Conservation (phyloP, 1,284 basidiomycete species). For the Rhodofomes roseus region DNA sequence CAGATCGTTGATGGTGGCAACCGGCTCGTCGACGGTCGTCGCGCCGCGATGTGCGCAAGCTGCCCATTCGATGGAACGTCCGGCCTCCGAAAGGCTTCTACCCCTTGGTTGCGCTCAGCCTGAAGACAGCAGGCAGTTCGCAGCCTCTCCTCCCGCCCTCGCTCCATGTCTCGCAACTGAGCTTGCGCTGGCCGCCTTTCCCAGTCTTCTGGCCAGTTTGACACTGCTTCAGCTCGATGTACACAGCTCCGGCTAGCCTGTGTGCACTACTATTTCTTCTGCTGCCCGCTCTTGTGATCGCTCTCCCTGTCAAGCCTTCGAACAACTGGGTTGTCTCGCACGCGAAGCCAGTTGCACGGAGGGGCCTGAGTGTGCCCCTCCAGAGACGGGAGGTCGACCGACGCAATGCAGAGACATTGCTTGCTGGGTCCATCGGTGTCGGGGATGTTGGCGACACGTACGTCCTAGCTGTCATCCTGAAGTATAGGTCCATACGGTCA, state of each 20-base stretch:
- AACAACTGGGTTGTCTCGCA: not conserved
- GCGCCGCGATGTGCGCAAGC: not conserved
- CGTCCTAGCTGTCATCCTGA: not conserved
- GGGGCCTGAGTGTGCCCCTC: slow-evolving; percentile 4
- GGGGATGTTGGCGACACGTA: slow-evolving; percentile 10
- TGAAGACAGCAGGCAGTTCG: not conserved
- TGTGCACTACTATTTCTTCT: not conserved
- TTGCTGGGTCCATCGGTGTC: slow-evolving; percentile 8
- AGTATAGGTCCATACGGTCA: not conserved
- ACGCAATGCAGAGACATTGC: slow-evolving; percentile 4
- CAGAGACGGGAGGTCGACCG: not conserved
- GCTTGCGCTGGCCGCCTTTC: not conserved
- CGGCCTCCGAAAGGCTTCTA: not conserved
- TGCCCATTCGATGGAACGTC: not conserved
- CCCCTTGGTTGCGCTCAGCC: not conserved
- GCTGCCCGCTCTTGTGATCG: not conserved
- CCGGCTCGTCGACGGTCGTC: not conserved
- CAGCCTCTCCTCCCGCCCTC: not conserved
- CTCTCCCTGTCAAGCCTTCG: slow-evolving; percentile 1
- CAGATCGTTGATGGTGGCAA: not conserved
- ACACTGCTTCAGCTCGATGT: slow-evolving; percentile 2
- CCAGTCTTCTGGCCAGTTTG: not conserved
- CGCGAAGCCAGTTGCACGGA: not conserved
- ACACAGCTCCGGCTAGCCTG: not conserved
- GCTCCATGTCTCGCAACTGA: not conserved